Percentiles rank a stretch among this genome's conserved stretches.
These are phyloP conservation scores for Dictyostelium brefeldianum DNA, from an alignment of 78 protist species.

Conservation along the genomic window DNA sequence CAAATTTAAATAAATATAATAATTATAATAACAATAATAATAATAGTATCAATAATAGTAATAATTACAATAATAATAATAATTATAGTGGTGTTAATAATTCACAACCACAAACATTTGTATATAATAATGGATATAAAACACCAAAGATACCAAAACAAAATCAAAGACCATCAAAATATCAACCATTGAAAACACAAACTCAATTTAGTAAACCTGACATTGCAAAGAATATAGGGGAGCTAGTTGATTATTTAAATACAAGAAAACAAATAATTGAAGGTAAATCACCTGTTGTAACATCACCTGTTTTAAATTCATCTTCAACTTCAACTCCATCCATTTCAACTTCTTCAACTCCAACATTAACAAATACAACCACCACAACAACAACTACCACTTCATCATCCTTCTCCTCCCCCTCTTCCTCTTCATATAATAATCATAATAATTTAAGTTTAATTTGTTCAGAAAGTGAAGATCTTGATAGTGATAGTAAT, in stretches of 20 bases:
- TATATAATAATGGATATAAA: background rate
- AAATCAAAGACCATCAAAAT: background rate
- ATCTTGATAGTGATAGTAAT: no score
- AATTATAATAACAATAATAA: background rate
- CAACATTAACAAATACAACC: no score
- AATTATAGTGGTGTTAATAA: background rate
- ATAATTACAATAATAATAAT: background rate
- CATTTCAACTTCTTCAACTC: background rate
- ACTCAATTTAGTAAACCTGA: slow-evolving; percentile 9
- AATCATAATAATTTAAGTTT: no score
- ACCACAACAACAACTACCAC: no score
- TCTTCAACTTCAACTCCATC: background rate
- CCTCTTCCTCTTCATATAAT: no score
- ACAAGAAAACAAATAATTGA: background rate
- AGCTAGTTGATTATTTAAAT: background rate
- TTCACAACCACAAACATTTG: background rate
- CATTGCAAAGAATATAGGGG: slow-evolving; percentile 3
- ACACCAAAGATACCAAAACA: background rate
- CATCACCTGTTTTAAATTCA: slow-evolving; percentile 1
- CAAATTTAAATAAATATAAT: no score
- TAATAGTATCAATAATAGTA: background rate
- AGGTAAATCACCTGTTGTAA: background rate
- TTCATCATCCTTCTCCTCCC: no score
- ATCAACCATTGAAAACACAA: slow-evolving; percentile 15
- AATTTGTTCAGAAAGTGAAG: no score